Evolutionary conservation across 331 rosid species (phyloP).

Genomic region (Malus hybrid): DNA sequence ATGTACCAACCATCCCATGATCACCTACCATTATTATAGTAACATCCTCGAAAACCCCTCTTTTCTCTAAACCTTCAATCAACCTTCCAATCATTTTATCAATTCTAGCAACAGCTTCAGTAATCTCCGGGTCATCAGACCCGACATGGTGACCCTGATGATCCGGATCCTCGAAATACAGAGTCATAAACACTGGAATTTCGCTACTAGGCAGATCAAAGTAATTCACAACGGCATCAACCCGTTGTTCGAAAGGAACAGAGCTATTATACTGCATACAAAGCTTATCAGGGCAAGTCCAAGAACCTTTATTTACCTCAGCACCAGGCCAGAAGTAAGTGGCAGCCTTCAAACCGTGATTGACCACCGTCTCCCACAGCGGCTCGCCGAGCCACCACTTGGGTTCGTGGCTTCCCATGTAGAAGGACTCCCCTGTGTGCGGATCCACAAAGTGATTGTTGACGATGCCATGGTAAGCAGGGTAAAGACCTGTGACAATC

Average conservation of each 20-base stretch:
- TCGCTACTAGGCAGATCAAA: constrained; percentile 68
- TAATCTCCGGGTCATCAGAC: constrained; percentile 83
- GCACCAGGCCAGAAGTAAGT: constrained; percentile 95
- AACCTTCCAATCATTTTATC: constrained; percentile 80
- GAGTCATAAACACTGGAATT: constrained; percentile 78
- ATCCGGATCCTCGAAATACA: constrained; percentile 97
- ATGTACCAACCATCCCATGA: constrained; percentile 99
- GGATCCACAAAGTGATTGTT: constrained; percentile 77
- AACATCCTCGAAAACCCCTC: constrained; percentile 88
- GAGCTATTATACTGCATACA: constrained; percentile 61
- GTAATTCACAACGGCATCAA: constrained; percentile 48
- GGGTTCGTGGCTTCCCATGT: constrained; percentile 71
- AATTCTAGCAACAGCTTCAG: constrained; percentile 64
- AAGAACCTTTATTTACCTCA: constrained; percentile 83
- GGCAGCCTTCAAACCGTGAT: constrained; percentile 66
- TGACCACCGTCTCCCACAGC: constrained; percentile 77
- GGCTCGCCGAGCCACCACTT: constrained; percentile 99
- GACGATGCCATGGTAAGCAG: constrained; percentile 80
- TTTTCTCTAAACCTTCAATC: constrained; percentile 66
- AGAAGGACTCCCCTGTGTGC: constrained; percentile 48
- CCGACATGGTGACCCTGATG: constrained; percentile 90
- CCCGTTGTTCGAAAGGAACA: constrained; percentile 74
- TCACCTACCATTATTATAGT: constrained; percentile 77
- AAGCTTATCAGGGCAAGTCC: constrained; percentile 53
- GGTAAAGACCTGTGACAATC: constrained; percentile 89